A percentile compares a stretch with the other conserved stretches of the same genome.
Conservation (phyloP, 345 rosid genomes). For the Cardamine occulta region DNA sequence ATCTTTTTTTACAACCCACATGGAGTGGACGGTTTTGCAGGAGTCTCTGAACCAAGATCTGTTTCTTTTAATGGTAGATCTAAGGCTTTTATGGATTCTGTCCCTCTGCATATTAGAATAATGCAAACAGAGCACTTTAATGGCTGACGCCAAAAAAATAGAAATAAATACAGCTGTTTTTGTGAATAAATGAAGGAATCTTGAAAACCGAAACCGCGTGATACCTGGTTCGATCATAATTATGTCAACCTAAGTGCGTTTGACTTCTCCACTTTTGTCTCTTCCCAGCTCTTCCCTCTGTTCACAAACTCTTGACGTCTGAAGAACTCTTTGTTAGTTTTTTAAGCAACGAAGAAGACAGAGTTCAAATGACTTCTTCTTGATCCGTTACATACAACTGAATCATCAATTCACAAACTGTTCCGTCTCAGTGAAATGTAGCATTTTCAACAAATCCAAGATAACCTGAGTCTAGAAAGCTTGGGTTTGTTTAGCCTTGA, state of each 20-base stretch:
- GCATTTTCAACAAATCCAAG: too few relatives aligned
- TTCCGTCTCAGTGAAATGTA: too few relatives aligned
- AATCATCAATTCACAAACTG: too few relatives aligned
- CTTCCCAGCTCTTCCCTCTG: conserved; percentile 22
- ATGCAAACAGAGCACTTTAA: conserved; percentile 31
- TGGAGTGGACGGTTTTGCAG: conserved; percentile 39
- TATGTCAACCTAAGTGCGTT: conserved; percentile 30
- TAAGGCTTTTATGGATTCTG: conserved; percentile 36
- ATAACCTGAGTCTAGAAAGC: too few relatives aligned
- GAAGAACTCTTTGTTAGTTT: neutral
- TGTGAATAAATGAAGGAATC: conserved; percentile 31
- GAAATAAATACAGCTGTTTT: conserved; percentile 41
- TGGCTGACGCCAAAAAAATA: conserved; percentile 9
- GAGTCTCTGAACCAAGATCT: conserved; percentile 33
- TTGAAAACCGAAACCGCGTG: conserved; percentile 43
- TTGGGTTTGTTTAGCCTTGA: neutral
- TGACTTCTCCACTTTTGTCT: conserved; percentile 40
- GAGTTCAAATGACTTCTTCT: neutral
- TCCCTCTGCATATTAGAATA: conserved; percentile 33
- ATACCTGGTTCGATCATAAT: conserved; percentile 31
- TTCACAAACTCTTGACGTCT: conserved; percentile 28
- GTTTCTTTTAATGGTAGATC: conserved; percentile 31
- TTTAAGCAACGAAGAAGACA: conserved; percentile 1
- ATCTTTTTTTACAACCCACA: conserved; percentile 30
- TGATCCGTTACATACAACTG: neutral